Evolutionary conservation across 2,329 filamentous ascomycete genomes (phyloP), one percentile per base, ranked within the genome.

Genomic region (Alternaria hordeiaustralica): DNA sequence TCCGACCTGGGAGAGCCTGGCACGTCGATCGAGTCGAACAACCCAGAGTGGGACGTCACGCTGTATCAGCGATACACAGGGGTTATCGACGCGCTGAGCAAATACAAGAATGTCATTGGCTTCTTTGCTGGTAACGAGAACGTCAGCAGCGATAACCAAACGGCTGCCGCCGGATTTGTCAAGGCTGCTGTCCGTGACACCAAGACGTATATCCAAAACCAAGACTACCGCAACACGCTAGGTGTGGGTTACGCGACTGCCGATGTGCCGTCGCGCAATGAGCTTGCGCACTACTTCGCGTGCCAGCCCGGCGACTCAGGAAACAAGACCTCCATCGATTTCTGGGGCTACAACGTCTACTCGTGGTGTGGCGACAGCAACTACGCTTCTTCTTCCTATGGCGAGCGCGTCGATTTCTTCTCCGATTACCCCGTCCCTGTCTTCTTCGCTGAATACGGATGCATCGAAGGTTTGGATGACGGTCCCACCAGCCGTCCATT

Each of bases 331-430:
- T 81, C 90, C 63, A 97, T 98, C 70, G 96, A 99, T 82, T 97
- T 96, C 86, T 98, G 94, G 92, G 96, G 96, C 61, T 98, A 98
- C 90, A 99, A 99, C 85, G 97, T 98, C 82, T 99, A 98, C 87
- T 96, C 94, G 47, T 99, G 96, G 96, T 99, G 96, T 80, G 96
- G 95, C 70, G 81, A 94, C 73, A 96, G 92, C 79, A 88, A 84
- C 76, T 96, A 91, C 83, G 75, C 85, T 30, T 77, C 84, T 56
- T 97, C 96, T 0, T 92, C 92, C 45, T 99, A 96, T 82, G 85
- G 90, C 69, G 86, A 89, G 64, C 91, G 95, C 80, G 93, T 94
- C 68, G 80, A 92, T 60, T 96, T 97, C 84, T 98, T 97, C 85
- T 81, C 85, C 63, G 88, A 90, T 79, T 99, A 96, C 86, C 93